phyloP scores from a whole-genome alignment of 2,329 filamentous ascomycete genomes.

The Trematosphaeria pertusa region DNA sequence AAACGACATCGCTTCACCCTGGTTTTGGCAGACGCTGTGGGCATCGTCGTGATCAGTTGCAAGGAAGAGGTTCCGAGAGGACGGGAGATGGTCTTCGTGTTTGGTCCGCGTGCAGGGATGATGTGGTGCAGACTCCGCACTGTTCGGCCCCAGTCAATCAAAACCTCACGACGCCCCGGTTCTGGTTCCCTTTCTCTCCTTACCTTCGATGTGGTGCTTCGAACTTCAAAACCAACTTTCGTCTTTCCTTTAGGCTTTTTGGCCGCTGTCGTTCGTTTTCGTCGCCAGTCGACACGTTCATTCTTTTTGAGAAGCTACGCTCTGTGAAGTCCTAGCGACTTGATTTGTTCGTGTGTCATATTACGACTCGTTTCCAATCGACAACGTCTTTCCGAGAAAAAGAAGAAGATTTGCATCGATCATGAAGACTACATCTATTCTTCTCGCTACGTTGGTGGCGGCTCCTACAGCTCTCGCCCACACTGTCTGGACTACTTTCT shows the following conservation, averaged over 20 bases:
- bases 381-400: background rate
- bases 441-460: conserved; percentile 41
- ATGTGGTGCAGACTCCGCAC: conserved; percentile 18
- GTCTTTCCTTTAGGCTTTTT: conserved; percentile 40
- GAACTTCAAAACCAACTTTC: conserved; percentile 31
- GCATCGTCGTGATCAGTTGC: conserved; percentile 25
- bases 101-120: conserved; percentile 19
- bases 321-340: conserved; percentile 42
- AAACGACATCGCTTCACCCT: conserved; percentile 20
- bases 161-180: conserved; percentile 27
- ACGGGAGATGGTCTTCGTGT: conserved; percentile 21
- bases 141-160: conserved; percentile 22
- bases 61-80: conserved; percentile 31
- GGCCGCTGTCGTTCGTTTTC: conserved; percentile 41
- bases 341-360: conserved; percentile 32
- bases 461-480: conserved; percentile 43
- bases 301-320: conserved; percentile 33
- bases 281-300: conserved; percentile 48
- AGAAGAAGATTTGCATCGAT: too few relatives aligned
- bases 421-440: conserved; percentile 45
- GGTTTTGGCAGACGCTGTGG: conserved; percentile 25
- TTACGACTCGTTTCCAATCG: conserved; percentile 12
- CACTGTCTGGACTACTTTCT: conserved; percentile 46
- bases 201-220: conserved; percentile 28
- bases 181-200: conserved; percentile 23